Base-by-base conservation (phyloP, 345 rosid genomes). In the Ailanthus altissimus region DNA sequence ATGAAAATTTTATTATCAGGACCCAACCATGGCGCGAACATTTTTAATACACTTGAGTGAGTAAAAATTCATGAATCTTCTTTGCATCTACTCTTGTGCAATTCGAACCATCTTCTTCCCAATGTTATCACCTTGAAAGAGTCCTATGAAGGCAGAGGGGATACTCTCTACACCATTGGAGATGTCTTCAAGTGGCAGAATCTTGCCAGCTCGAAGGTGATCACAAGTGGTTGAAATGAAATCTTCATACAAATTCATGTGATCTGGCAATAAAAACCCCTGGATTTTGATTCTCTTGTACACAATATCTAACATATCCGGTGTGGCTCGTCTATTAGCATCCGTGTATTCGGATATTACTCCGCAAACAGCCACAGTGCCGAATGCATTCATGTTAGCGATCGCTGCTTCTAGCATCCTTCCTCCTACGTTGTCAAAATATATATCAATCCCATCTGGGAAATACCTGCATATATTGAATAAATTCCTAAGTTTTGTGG, bases 381-480 rank as follows among this genome's bases (percentile, higher is more conserved):
- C 89, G 62, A 50, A 76, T 23, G 5, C 3, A 14, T 87, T 88
- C 90, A 90, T 90, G 80, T 83, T 84, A 20, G 74, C 81, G 1
- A 85, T 67, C 0, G 86, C 89, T 1, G 88, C 88, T 67, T 83
- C 88, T 70, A 46, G 88, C 87, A 88, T 90, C 38, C 86, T 83
- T 14, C 26, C 83, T 43, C 90, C 91, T 15, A 87, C 89, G 4
- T 86, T 86, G 90, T 90, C 94, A 50, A 88, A 90, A 72, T 88
- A 90, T 54, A 88, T 77, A 53, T 87, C 90, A 6, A 88, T 88
- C 14, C 92, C 90, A 0, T 78, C 79, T 0, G 90, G 91, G 43
- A 90, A 85, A 59, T 84, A 80, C 84, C 90, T 84, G 81, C 53
- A 23, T 1, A 20, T 12, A 25, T 73, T 6, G 47, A 50, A 32